Evolutionary conservation across 176 grass and related monocot genomes (phyloP).

Genomic region (Triticum timopheevii): DNA sequence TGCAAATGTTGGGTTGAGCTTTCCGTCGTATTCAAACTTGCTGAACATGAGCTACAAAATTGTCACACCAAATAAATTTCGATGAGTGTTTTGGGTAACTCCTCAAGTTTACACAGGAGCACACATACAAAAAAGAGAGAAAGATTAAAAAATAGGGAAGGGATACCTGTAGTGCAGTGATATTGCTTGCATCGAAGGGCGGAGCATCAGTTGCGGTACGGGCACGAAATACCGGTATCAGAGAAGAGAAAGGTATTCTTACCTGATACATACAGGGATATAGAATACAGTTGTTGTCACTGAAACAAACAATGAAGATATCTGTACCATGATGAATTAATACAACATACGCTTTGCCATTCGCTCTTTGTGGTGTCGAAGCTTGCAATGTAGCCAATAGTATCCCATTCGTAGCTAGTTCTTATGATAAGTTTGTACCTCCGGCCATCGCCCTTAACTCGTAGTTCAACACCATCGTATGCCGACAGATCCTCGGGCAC

Average conservation of each 20-base stretch:
- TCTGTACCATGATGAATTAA: slow-evolving; percentile 7
- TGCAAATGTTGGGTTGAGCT: slow-evolving; percentile 87
- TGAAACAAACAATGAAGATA: slow-evolving; percentile 11
- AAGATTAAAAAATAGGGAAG: not conserved
- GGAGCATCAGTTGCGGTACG: slow-evolving; percentile 78
- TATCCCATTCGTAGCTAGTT: slow-evolving; percentile 87
- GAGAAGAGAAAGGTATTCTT: slow-evolving; percentile 76
- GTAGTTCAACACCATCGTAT: slow-evolving; percentile 91
- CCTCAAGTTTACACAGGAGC: not conserved
- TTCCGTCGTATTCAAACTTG: slow-evolving; percentile 98
- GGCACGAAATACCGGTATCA: slow-evolving; percentile 81
- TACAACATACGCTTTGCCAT: slow-evolving; percentile 79
- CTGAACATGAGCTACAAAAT: slow-evolving; percentile 97
- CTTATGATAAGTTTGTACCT: slow-evolving; percentile 92
- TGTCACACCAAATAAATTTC: slow-evolving; percentile 6
- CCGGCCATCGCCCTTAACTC: slow-evolving; percentile 80
- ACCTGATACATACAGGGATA: slow-evolving; percentile 57
- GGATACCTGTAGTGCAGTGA: slow-evolving; percentile 76
- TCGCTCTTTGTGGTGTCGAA: slow-evolving; percentile 79
- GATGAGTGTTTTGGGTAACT: slow-evolving; percentile 8
- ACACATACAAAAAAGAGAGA: not conserved
- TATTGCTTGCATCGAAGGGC: slow-evolving; percentile 77
- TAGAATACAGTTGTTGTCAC: slow-evolving; percentile 16
- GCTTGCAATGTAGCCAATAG: slow-evolving; percentile 80
- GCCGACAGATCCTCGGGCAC: slow-evolving; percentile 78